phyloP scores from a whole-genome alignment of 768 basidiomycete genomes.

The Polyporus arcularius region DNA sequence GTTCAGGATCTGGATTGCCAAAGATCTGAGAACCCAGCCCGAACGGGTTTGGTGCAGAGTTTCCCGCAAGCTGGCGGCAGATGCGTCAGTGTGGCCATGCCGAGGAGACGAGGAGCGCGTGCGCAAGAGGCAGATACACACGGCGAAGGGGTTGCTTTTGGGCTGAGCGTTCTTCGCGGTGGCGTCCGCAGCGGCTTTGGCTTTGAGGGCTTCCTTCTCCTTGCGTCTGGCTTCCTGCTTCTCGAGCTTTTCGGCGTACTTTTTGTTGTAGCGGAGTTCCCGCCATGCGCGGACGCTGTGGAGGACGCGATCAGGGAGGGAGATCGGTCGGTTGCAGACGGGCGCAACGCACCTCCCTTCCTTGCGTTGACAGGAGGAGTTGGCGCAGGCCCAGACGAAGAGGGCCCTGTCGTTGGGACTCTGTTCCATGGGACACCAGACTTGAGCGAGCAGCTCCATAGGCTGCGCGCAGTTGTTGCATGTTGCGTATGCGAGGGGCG shows the following conservation, averaged over 20 bases:
- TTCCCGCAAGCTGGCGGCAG: constrained; percentile 22
- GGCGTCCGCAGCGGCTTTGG: constrained; percentile 36
- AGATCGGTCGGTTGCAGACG: not conserved
- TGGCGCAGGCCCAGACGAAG: constrained; percentile 84
- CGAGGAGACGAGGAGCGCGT: not conserved
- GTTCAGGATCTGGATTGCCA: constrained; percentile 31
- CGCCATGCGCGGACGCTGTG: constrained; percentile 83
- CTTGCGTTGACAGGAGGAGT: constrained; percentile 69
- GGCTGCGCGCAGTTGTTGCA: constrained; percentile 73
- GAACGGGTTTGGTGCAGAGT: constrained; percentile 39
- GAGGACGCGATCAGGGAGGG: constrained; percentile 6
- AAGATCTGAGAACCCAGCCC: constrained; percentile 73
- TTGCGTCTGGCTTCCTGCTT: constrained; percentile 47
- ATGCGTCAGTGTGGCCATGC: not conserved
- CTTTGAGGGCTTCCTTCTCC: constrained; percentile 37
- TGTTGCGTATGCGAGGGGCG: constrained; percentile 62
- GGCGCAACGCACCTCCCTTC: constrained; percentile 60
- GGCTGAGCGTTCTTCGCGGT: constrained; percentile 32
- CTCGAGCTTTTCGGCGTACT: constrained; percentile 74
- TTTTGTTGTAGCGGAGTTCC: constrained; percentile 67
- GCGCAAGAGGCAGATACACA: constrained; percentile 28
- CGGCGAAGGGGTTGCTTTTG: constrained; percentile 70
- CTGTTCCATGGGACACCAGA: constrained; percentile 89
- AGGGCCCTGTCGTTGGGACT: constrained; percentile 84
- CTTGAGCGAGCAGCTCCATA: constrained; percentile 82